Percentiles rank a stretch among this genome's conserved stretches.
Evolutionary conservation across 2,329 filamentous ascomycete species (phyloP).

Genomic region (Neospermospora avenae): DNA sequence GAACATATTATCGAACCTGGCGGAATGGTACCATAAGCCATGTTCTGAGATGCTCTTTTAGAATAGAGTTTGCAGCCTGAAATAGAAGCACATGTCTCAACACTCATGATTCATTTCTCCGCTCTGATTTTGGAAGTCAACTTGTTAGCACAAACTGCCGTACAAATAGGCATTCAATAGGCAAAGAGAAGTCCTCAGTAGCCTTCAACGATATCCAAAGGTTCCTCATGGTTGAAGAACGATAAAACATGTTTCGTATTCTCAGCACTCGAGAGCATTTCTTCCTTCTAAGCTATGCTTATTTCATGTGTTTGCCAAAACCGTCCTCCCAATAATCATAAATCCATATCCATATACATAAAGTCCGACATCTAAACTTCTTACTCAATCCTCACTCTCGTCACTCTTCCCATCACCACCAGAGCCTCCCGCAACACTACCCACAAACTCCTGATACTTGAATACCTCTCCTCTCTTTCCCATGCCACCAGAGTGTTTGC

Average conservation of each 20-base stretch:
- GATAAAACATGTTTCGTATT: too few relatives aligned
- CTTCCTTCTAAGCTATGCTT: neutral
- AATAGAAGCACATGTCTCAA: too few relatives aligned
- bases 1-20: neutral
- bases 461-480: slow-evolving; percentile 80
- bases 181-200: too few relatives aligned
- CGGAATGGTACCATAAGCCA: neutral
- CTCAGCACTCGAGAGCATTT: too few relatives aligned
- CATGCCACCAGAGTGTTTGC: slow-evolving; percentile 51
- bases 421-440: slow-evolving; percentile 31
- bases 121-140: too few relatives aligned
- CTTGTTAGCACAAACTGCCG: too few relatives aligned
- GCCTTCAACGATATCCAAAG: neutral
- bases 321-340: neutral
- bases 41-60: too few relatives aligned
- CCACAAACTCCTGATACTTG: slow-evolving; percentile 87
- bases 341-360: neutral
- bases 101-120: too few relatives aligned
- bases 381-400: slow-evolving; percentile 12
- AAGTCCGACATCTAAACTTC: neutral
- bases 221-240: neutral
- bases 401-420: slow-evolving; percentile 26
- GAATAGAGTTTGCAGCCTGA: too few relatives aligned
- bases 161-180: too few relatives aligned
- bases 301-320: neutral